Percentiles rank a stretch among this genome's conserved stretches.
phyloP scores from a whole-genome alignment of 2,329 filamentous ascomycete genomes.

The Ilyonectria sp. region DNA sequence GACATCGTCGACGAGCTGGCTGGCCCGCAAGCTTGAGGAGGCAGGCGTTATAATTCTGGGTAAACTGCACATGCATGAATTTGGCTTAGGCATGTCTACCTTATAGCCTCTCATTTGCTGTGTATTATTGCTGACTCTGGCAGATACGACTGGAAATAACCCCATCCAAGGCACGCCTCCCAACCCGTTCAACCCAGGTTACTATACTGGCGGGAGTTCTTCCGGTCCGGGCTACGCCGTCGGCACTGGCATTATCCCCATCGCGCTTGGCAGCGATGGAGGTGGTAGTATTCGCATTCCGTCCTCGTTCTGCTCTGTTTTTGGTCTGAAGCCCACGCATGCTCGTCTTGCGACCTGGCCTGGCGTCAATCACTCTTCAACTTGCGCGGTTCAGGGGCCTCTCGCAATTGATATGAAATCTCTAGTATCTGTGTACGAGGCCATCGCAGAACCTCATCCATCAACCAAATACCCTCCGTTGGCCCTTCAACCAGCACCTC shows the following conservation, averaged over 20 bases:
- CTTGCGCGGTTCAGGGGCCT: slow-evolving; percentile 77
- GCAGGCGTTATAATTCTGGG: slow-evolving; percentile 81
- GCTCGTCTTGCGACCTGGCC: slow-evolving; percentile 69
- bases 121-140: slow-evolving; percentile 16
- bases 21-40: slow-evolving; percentile 77
- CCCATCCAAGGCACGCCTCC: slow-evolving; percentile 79
- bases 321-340: slow-evolving; percentile 81
- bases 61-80: slow-evolving; percentile 83
- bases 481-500: slow-evolving; percentile 43
- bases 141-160: slow-evolving; percentile 84
- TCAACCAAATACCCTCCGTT: slow-evolving; percentile 67
- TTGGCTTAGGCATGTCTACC: slow-evolving; percentile 72
- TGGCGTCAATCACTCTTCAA: slow-evolving; percentile 56
- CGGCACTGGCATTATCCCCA: slow-evolving; percentile 77
- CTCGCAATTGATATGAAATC: slow-evolving; percentile 78
- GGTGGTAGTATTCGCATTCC: slow-evolving; percentile 84
- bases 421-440: slow-evolving; percentile 74
- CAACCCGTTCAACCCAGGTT: slow-evolving; percentile 81
- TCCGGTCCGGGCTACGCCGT: slow-evolving; percentile 82
- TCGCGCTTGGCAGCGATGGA: slow-evolving; percentile 81
- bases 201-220: slow-evolving; percentile 84
- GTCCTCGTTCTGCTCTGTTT: slow-evolving; percentile 79
- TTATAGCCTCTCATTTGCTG: background rate
- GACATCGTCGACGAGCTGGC: slow-evolving; percentile 72
- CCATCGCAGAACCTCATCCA: slow-evolving; percentile 75